Evolutionary conservation across 192 early-diverging fungal genomes (phyloP), one percentile per base, ranked within the genome.

Genomic region (Backusella circina): DNA sequence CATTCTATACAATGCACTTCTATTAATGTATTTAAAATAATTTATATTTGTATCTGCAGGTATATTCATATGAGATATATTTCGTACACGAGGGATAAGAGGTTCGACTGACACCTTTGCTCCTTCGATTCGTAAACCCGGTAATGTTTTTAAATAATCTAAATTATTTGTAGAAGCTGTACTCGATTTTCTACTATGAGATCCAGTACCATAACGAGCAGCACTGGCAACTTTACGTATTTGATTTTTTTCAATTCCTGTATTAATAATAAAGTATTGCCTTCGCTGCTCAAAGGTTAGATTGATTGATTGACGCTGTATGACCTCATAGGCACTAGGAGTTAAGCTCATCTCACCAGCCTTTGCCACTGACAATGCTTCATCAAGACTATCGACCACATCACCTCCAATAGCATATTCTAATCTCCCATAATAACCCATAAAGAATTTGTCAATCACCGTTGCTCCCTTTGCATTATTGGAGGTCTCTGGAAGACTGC

Each of bases 331-430:
- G 2, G 77, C 82, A 26, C 38, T 36, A 8, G 69, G 61, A 9
- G 84, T 87, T 18, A 87, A 73, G 1, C 77, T 82, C 47, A 87
- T 77, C 65, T 87, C 86, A 32, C 86, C 86, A 12, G 86, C 84
- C 51, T 80, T 73, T 13, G 86, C 84, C 26, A 75, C 68, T 9
- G 80, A 76, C 6, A 87, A 68, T 32, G 86, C 84, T n/a, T 82
- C 79, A 38, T 84, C 84, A 13, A 87, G 57, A 1, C 79, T 32
- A 4, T 83, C 77, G 51, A 87, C 85, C 13, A 78, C 81, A 47
- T 82, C 79, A 30, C 86, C 84, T 38, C 84, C 80, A 28, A 87
- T 81, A 0, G 86, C 83, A 70, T 87, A 87, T 51, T 87, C 86
- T 28, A 87, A 51, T 75, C 86, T 75, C 18, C 86, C 86, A 10